phyloP scores from a whole-genome alignment of 257 asterid species.

The Plantago ovata region DNA sequence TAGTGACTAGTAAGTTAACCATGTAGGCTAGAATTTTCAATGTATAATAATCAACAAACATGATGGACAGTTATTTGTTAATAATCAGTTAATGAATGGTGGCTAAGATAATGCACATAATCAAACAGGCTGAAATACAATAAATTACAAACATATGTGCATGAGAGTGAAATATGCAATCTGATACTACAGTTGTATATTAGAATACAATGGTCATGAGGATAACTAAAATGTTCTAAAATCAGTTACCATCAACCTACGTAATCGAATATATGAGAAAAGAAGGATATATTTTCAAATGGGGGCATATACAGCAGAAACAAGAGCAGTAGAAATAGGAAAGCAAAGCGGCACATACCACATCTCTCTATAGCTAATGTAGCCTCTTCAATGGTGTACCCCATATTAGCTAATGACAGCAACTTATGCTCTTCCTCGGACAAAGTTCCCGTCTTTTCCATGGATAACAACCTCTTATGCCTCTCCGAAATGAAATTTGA shows the following conservation, averaged over 20 bases:
- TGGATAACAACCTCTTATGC: constrained; percentile 34
- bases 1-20: too few species aligned
- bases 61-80: not conserved
- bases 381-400: constrained; percentile 39
- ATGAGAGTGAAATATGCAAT: not conserved
- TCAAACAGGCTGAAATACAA: not conserved
- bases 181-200: not conserved
- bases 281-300: too few species aligned
- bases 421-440: constrained; percentile 39
- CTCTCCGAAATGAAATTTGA: constrained; percentile 27
- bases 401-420: constrained; percentile 37
- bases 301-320: not conserved
- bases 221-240: not conserved
- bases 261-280: too few species aligned
- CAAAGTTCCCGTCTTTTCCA: constrained; percentile 33
- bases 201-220: not conserved
- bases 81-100: not conserved
- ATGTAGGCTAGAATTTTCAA: not conserved
- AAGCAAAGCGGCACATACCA: constrained; percentile 23
- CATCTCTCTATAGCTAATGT: constrained; percentile 47
- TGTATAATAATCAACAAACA: not conserved
- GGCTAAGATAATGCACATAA: not conserved
- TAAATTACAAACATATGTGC: not conserved
- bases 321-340: not conserved
- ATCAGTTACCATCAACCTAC: too few species aligned